Base-by-base conservation (phyloP, 2,329 filamentous ascomycete species). In the Fusarium stilboides region DNA sequence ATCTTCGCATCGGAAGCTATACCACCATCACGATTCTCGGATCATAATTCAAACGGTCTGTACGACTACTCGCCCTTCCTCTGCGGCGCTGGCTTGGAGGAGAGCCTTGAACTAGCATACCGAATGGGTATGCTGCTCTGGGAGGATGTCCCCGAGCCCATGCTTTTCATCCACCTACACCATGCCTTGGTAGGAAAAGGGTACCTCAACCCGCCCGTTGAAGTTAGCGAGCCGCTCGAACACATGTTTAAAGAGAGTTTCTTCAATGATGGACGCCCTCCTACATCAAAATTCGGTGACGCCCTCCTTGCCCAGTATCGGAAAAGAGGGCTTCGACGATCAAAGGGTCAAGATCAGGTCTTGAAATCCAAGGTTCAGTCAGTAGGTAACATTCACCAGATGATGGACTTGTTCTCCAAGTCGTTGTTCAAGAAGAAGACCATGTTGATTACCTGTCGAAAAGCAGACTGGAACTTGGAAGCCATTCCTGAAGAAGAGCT, bases 11-110 rank as follows among this genome's bases (percentile, higher is more conserved):
- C 65, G 8, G 46, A 34, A 7, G 73, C 51, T 0, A 80, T 83
- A 33, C 77, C 80, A 0, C 77, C 77, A 4, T 84, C 83, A 4
- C 80, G 80, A 1, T 85, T 86, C 65, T 72, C 78, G 1, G 70
- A 74, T 15, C 77, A 76, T 3, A 78, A 82, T 60, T 8, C 77
- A 1, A 84, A 86, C 47, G 83, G 83, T 0, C 74, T 86, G 1
- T 86, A 81, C 79, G 79, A 83, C 19, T 84, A 83, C 56, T 86
- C 82, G 5, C 85, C 84, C 0, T 85, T 80, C 37, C 76, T 85
- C 4, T 86, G 83, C 37, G 84, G 83, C 17, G 78, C 79, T 13
- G 82, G 82, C 0, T 75, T 86, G 8, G 72, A 77, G 47, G 83
- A 86, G 64, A 81, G 74, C 2, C 76, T 87, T 0, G 79, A 83